Evolutionary conservation across 139 green algal genomes (phyloP), one percentile per base, ranked within the genome.

Genomic region (Ostreobium quekettii): DNA sequence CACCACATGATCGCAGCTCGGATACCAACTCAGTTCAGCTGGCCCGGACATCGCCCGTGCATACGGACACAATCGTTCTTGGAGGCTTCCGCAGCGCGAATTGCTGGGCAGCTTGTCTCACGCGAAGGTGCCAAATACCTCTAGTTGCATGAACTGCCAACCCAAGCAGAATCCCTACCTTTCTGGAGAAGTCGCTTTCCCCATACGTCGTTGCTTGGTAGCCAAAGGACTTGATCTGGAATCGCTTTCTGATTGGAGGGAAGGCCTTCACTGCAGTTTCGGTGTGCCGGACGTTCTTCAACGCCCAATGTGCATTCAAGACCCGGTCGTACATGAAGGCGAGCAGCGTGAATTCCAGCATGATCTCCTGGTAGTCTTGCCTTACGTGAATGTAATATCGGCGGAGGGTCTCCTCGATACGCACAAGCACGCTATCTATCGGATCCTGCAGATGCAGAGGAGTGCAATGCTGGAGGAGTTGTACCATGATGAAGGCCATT

Each of bases 291-390:
- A 70, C 4, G 37, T 71, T 47, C 32, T 60, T 5, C 58, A 75
- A 3, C 15, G n/a, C 66, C 31, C 36, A 75, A 15, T 61, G 8
- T 7, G 60, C 70, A 33, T 75, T 75, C 8, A 47, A 19, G 22
- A 75, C 70, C 24, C 70, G 65, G 37, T 75, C 70, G 37, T 72
- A 35, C 66, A 75, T 65, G 4, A 74, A 48, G 3, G 39, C 36
- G 6, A 75, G 59, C 36, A 38, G 5, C 4, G 39, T 71, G n/a
- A 75, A 36, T 47, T 75, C 70, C 32, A 75, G 64, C 32, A 75
- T 28, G 22, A 75, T 69, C 61, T 75, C 65, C 30, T 72, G 65
- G 49, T 63, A 72, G 65, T 72, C 46, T 29, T 35, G 4, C 6
- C 65, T 15, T n/a, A 22, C 5, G 47, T 36, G 30, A 22, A 72